Evolutionary conservation across 495 filamentous ascomycete genomes (phyloP), one percentile per base, ranked within the genome.

Genomic region (Cladorrhinum samala): DNA sequence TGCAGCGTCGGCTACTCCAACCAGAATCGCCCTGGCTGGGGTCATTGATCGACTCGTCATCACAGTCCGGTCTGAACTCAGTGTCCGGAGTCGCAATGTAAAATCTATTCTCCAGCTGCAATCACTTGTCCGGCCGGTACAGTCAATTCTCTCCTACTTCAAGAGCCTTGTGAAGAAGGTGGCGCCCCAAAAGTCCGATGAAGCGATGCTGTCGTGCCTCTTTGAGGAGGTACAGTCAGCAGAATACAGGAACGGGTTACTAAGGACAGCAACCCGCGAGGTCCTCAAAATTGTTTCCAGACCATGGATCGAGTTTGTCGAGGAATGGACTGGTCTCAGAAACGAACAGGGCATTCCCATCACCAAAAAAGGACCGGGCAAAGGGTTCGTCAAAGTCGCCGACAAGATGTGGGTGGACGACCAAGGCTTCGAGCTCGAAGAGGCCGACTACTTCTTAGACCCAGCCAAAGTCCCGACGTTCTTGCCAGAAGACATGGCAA

Each of bases 321-420:
- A 87, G 41, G 79, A 83, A 48, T 95, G 89, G 88, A 77, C 91
- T 52, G 91, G 91, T 0, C 72, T 93, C 9, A 79, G 72, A 49
- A 64, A 72, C 7, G 83, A 84, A 50, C 68, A 72, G 14, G 73
- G 77, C 5, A 59, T 78, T 3, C 68, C 74, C 44, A 40, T 80
- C 13, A 65, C 69, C 24, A 76, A 79, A 23, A 68, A 66, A 9
- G 75, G 73, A 0, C 54, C 64, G 0, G 70, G 73, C 0, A 74
- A 73, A 19, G 68, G 67, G 23, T 92, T 89, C 66, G 80, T 89
- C 42, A 77, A 73, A 36, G 69, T 87, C 0, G 81, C 80, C 39
- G 75, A 82, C 49, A 76, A 77, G 20, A 68, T 72, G 43, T 74
- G 66, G 57, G 74, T 83, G 27, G 76, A 83, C 50, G 79, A 80